A percentile compares a stretch with the other conserved stretches of the same genome.
Conservation (phyloP, 345 rosid species). For the Noccaea caerulescens region DNA sequence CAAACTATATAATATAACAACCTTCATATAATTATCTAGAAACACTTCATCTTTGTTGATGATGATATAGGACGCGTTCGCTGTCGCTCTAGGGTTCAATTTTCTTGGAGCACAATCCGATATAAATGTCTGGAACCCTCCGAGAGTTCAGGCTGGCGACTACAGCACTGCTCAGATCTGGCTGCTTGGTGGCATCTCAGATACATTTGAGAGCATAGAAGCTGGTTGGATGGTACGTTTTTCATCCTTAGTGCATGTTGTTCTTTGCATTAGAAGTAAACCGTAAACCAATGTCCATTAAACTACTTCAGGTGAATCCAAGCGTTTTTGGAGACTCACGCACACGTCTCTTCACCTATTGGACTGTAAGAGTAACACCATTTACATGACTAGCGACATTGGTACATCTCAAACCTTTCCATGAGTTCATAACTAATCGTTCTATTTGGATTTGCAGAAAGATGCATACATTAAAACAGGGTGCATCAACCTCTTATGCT, state of each 20-base stretch:
- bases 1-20: not conserved
- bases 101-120: constrained; percentile 50
- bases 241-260: too few species aligned
- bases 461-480: constrained; percentile 47
- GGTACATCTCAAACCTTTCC: not conserved
- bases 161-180: constrained; percentile 55
- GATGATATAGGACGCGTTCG: constrained; percentile 45
- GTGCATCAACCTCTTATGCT: constrained; percentile 52
- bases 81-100: constrained; percentile 45
- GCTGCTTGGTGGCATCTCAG: constrained; percentile 45
- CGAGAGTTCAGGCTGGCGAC: constrained; percentile 38
- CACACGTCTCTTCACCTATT: constrained; percentile 41
- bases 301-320: constrained; percentile 42
- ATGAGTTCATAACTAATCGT: not conserved
- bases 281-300: not conserved
- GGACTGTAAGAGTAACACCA: constrained; percentile 49
- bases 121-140: constrained; percentile 64
- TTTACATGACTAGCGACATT: not conserved
- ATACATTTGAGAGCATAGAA: constrained; percentile 50
- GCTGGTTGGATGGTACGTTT: constrained; percentile 56
- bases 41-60: not conserved
- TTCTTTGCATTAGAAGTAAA: not conserved
- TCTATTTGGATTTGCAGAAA: constrained; percentile 26
- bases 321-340: constrained; percentile 37
- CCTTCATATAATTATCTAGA: not conserved